Evolutionary conservation across 441 rosid species (phyloP).

Genomic region (Populus hybrid): DNA sequence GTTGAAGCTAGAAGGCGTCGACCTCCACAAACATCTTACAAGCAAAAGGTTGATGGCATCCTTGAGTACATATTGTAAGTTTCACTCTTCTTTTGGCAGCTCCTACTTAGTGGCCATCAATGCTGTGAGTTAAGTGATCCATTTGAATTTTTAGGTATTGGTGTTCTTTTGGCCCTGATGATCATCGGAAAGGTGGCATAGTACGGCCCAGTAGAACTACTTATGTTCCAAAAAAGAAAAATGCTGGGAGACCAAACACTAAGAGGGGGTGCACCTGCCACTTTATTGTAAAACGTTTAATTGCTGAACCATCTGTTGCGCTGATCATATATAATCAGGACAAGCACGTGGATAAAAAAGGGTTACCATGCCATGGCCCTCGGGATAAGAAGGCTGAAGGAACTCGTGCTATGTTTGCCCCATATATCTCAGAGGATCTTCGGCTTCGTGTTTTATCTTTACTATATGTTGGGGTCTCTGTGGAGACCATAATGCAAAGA

Average conservation of each 20-base stretch:
- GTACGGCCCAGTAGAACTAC: constrained; percentile 83
- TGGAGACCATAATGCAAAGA: constrained; percentile 93
- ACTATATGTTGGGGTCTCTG: constrained; percentile 83
- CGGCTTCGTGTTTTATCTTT: constrained; percentile 79
- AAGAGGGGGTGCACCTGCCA: constrained; percentile 95
- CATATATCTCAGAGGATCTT: constrained; percentile 92
- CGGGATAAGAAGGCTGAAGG: constrained; percentile 93
- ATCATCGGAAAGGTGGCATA: constrained; percentile 77
- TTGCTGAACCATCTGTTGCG: constrained; percentile 80
- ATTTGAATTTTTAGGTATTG: constrained; percentile 64
- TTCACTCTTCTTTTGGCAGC: constrained; percentile 10
- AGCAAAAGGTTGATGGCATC: constrained; percentile 91
- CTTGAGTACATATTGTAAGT: constrained; percentile 88
- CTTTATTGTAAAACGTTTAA: constrained; percentile 88
- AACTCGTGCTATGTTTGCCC: constrained; percentile 94
- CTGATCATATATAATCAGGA: constrained; percentile 78
- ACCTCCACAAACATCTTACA: constrained; percentile 46
- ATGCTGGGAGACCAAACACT: constrained; percentile 87
- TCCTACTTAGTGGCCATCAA: background rate
- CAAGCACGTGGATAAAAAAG: constrained; percentile 85
- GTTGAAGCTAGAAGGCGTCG: constrained; percentile 87
- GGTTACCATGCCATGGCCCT: constrained; percentile 89
- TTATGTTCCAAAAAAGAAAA: constrained; percentile 72
- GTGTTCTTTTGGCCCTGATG: constrained; percentile 98
- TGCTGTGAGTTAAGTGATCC: constrained; percentile 7